Base-by-base conservation (phyloP, 1,284 basidiomycete genomes). In the Tylopilus sp. region DNA sequence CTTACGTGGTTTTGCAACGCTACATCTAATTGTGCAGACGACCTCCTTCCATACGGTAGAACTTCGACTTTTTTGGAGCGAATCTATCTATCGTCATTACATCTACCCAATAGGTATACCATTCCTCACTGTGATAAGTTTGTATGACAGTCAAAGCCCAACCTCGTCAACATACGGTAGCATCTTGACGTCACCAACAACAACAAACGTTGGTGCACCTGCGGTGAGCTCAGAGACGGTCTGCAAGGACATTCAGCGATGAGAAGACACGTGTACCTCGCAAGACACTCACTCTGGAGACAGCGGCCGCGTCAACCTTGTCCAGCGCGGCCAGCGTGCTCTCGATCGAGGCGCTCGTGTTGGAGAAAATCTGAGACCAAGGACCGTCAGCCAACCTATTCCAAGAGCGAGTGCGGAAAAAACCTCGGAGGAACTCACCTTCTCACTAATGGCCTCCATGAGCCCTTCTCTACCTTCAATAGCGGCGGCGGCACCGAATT, bases 111-210 rank as follows among this genome's bases (percentile, higher is more conserved):
- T 42, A 59, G 53, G 56, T 57, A 52, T 52, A 46, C 46, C 44
- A 30, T 41, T 37, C 42, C 39, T 42, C 28, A 33, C 23, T 19
- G 29, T 33, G 28, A 36, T 29, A 40, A 47, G 19, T n/a, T n/a
- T n/a, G n/a, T 28, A n/a, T 15, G 23, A 33, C 47, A 30, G 1
- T 81, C 71, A 90, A 59, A 93, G 81, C 54, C 88, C 91, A 58
- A 93, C 71, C 70, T 94, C 92, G 65, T 93, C 91, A 47, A 82
- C 79, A 68, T 87, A 89, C 38, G 93, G 93, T 44, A 97, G 78
- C 35, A 79, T 66, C 62, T 77, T 71, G 58, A 84, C 72, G 65
- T 95, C 83, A 49, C 93, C 94, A 46, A 96, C 76, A 25, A 84
- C 86, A 41, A 97, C 90, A 56, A 79, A 91, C 30, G 92, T 93